A percentile compares a stretch with the other conserved stretches of the same genome.
phyloP scores from a whole-genome alignment of 768 basidiomycete genomes.

The Leccinum fibrillosum region DNA sequence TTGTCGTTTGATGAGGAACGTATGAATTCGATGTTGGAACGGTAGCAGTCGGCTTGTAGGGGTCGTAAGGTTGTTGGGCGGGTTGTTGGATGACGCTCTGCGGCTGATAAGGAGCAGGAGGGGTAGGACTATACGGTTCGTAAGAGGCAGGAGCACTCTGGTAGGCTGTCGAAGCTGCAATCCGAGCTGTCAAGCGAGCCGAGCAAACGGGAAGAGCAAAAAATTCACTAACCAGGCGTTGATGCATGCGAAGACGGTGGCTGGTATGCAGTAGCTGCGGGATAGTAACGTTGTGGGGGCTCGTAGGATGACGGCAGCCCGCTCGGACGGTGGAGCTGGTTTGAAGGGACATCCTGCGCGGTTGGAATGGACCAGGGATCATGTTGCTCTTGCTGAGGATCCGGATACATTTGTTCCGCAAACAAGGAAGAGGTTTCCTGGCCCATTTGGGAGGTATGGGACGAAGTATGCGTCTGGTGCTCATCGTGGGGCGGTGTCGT shows the following conservation, averaged over 20 bases:
- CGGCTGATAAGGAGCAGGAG: slow-evolving; percentile 16
- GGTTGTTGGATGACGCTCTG: slow-evolving; percentile 13
- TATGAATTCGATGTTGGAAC: slow-evolving; percentile 20
- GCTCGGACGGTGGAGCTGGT: slow-evolving; percentile 13
- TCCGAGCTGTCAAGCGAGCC: slow-evolving; percentile 6
- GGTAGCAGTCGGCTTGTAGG: slow-evolving; percentile 33
- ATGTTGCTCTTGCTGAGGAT: slow-evolving; percentile 21
- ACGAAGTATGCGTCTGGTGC: slow-evolving; percentile 19
- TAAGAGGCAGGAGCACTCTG: slow-evolving; percentile 16
- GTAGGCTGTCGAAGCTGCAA: slow-evolving; percentile 13
- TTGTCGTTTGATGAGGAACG: slow-evolving; percentile 13
- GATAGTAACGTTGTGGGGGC: slow-evolving; percentile 32
- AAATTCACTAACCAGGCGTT: slow-evolving; percentile 24
- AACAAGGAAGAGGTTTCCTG: slow-evolving; percentile 40
- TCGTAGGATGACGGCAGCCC: slow-evolving; percentile 17
- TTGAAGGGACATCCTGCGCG: slow-evolving; percentile 11
- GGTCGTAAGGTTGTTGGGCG: slow-evolving; percentile 28
- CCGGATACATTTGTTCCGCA: slow-evolving; percentile 31
- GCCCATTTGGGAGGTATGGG: slow-evolving; percentile 29
- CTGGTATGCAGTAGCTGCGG: slow-evolving; percentile 27
- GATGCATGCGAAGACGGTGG: slow-evolving; percentile 15
- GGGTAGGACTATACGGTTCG: slow-evolving; percentile 24
- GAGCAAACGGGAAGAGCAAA: background rate
- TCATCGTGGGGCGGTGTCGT: slow-evolving; percentile 29
- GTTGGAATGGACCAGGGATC: slow-evolving; percentile 29